Evolutionary conservation across 2,329 filamentous ascomycete genomes (phyloP).

Genomic region (Ceratocystiopsis minuta): DNA sequence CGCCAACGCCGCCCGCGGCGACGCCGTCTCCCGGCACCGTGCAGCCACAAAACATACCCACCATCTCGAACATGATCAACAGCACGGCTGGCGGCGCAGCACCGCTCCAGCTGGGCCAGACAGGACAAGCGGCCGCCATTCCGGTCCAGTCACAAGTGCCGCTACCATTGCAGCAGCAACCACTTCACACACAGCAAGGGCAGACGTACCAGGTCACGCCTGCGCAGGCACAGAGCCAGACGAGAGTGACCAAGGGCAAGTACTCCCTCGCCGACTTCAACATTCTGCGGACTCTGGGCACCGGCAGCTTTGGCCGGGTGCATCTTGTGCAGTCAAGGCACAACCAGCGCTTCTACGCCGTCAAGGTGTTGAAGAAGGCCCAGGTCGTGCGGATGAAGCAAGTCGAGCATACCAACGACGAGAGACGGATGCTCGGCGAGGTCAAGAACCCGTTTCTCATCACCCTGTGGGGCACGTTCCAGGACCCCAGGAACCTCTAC

Average conservation of each 20-base stretch:
- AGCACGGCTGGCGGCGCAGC: constrained; percentile 29
- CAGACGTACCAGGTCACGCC: constrained; percentile 13
- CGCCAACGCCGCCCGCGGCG: constrained; percentile 11
- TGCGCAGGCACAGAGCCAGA: neutral
- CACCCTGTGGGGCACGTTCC: constrained; percentile 95
- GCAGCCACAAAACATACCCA: constrained; percentile 52
- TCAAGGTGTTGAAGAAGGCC: constrained; percentile 96
- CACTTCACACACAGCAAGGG: neutral
- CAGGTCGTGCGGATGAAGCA: constrained; percentile 99
- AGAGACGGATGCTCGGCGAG: constrained; percentile 84
- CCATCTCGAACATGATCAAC: constrained; percentile 73
- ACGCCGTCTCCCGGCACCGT: constrained; percentile 23
- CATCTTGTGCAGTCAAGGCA: constrained; percentile 95
- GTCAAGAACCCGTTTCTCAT: constrained; percentile 97
- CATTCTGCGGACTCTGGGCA: constrained; percentile 80
- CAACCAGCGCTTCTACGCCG: constrained; percentile 93
- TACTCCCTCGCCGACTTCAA: constrained; percentile 85
- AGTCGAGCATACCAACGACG: constrained; percentile 97
- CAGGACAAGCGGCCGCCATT: no score
- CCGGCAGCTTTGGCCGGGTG: constrained; percentile 90
- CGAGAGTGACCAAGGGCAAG: constrained; percentile 81
- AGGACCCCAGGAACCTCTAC: constrained; percentile 87
- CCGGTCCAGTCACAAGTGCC: no score
- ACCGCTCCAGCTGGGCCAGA: no score
- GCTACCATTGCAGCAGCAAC: no score